Evolutionary conservation across 345 rosid genomes (phyloP).

Genomic region (Cardiospermum halicacabum): DNA sequence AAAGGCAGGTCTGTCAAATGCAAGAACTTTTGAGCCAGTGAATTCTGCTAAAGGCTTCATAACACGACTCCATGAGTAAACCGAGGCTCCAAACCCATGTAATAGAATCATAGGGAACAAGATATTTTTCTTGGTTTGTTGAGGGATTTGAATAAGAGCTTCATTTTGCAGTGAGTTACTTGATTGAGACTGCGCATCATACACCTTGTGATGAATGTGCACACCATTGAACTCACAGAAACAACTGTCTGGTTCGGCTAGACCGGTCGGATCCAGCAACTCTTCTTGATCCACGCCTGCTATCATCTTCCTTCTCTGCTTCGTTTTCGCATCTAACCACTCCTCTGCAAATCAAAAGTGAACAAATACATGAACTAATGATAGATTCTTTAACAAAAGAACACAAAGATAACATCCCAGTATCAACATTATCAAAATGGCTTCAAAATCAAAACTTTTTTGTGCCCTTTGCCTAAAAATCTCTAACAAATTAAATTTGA

Average conservation of each 20-base stretch:
- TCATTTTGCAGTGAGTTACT: constrained; percentile 17
- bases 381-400: not conserved
- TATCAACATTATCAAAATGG: not conserved
- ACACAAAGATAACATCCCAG: not conserved
- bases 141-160: constrained; percentile 9
- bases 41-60: constrained; percentile 64
- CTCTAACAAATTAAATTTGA: not conserved
- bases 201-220: constrained; percentile 67
- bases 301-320: constrained; percentile 34
- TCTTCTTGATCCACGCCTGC: constrained; percentile 78
- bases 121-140: constrained; percentile 18
- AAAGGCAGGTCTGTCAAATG: constrained; percentile 90
- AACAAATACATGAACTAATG: not conserved
- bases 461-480: not conserved
- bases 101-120: constrained; percentile 65
- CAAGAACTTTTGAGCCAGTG: constrained; percentile 64
- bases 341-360: constrained; percentile 31
- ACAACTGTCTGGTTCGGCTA: constrained; percentile 84
- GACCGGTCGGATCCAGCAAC: constrained; percentile 45
- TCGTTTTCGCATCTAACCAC: constrained; percentile 29
- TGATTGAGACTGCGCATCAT: constrained; percentile 30
- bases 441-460: not conserved
- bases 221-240: constrained; percentile 89
- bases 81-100: constrained; percentile 95
- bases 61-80: constrained; percentile 74